These are phyloP conservation scores for Scleromitrula shiraiana DNA, from an alignment of 2,329 filamentous ascomycete species.

Conservation along the genomic window DNA sequence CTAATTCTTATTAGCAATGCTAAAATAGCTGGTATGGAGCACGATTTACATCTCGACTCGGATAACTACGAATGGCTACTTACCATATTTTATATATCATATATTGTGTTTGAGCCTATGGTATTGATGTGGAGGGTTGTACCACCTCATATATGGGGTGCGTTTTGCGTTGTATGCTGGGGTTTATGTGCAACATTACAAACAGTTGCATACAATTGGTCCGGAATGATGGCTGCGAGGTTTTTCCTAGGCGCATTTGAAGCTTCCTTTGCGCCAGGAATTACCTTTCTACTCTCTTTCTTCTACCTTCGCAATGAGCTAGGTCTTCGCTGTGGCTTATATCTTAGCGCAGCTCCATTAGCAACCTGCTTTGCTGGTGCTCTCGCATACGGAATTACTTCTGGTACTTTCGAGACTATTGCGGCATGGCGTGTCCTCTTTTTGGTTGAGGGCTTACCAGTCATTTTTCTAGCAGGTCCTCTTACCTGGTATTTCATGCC, in stretches of 20 bases:
- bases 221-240: slow-evolving; percentile 29
- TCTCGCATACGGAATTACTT: slow-evolving; percentile 60
- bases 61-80: slow-evolving; percentile 35
- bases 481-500: slow-evolving; percentile 47
- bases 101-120: slow-evolving; percentile 35
- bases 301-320: slow-evolving; percentile 50
- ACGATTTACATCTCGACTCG: slow-evolving; percentile 38
- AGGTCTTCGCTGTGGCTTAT: slow-evolving; percentile 62
- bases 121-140: slow-evolving; percentile 33
- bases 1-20: slow-evolving; percentile 40
- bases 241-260: slow-evolving; percentile 35
- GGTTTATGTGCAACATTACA: slow-evolving; percentile 36
- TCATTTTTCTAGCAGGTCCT: slow-evolving; percentile 44
- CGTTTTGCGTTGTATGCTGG: slow-evolving; percentile 31
- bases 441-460: slow-evolving; percentile 57
- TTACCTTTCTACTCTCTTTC: slow-evolving; percentile 38
- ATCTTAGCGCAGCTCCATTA: slow-evolving; percentile 56
- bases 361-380: slow-evolving; percentile 64
- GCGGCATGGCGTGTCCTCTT: slow-evolving; percentile 58
- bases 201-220: slow-evolving; percentile 30
- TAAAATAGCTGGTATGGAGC: slow-evolving; percentile 43
- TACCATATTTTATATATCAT: slow-evolving; percentile 34
- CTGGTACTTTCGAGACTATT: slow-evolving; percentile 40
- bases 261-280: slow-evolving; percentile 29
- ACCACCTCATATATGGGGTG: slow-evolving; percentile 33